These are phyloP conservation scores for Talaromyces sp. DNA, from an alignment of 2,329 filamentous ascomycete species.

Conservation along the genomic window DNA sequence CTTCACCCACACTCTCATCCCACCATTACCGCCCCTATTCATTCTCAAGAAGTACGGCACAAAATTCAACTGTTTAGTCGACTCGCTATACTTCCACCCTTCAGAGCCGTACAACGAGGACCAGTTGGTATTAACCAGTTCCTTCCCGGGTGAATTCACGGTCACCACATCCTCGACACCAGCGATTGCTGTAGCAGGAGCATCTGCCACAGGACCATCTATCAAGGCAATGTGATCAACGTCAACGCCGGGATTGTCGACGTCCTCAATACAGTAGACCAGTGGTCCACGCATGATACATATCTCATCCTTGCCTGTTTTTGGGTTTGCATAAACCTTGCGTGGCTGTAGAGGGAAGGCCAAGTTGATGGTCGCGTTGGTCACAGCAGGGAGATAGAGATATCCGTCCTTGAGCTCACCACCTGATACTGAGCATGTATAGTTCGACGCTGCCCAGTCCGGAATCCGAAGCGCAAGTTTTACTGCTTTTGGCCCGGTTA, in stretches of 20 bases:
- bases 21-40: conserved; percentile 51
- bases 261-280: conserved; percentile 58
- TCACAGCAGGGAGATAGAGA: conserved; percentile 40
- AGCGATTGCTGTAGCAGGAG: conserved; percentile 26
- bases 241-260: conserved; percentile 52
- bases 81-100: conserved; percentile 16
- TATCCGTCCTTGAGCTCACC: conserved; percentile 46
- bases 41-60: conserved; percentile 54
- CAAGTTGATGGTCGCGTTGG: conserved; percentile 40
- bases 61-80: conserved; percentile 41
- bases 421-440: conserved; percentile 1
- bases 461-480: conserved; percentile 52
- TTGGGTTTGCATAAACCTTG: conserved; percentile 51
- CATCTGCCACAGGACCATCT: background rate
- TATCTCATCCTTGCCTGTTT: conserved; percentile 52
- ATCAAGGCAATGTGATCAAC: conserved; percentile 41
- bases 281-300: conserved; percentile 54
- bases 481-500: conserved; percentile 32
- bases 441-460: conserved; percentile 38
- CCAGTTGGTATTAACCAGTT: conserved; percentile 16
- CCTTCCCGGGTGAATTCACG: conserved; percentile 5
- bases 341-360: conserved; percentile 46
- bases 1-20: conserved; percentile 46
- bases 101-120: conserved; percentile 18
- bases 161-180: conserved; percentile 18